Evolutionary conservation across 2,329 filamentous ascomycete genomes (phyloP).

Genomic region (Colletotrichum aenigma): DNA sequence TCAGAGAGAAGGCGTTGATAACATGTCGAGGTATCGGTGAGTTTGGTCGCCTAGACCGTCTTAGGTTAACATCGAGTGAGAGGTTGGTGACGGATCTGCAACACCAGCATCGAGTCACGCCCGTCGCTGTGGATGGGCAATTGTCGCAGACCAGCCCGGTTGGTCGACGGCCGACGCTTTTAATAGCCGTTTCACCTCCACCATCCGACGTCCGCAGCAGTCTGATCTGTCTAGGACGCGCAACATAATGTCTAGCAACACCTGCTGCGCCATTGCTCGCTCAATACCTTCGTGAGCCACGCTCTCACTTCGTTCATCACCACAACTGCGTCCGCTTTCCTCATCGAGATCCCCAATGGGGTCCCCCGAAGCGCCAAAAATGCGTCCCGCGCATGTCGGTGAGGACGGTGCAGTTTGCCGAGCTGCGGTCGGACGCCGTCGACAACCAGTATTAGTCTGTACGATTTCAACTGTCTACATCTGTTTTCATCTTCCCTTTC

Average conservation of each 20-base stretch:
- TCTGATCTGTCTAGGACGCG: neutral
- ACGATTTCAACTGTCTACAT: neutral
- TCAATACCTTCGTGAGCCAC: neutral
- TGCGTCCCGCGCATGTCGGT: neutral
- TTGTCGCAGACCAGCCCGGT: slow-evolving; percentile 10
- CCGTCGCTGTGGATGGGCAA: neutral
- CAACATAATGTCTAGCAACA: slow-evolving; percentile 5
- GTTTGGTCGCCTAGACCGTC: neutral
- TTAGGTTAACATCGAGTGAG: neutral
- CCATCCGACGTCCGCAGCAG: neutral
- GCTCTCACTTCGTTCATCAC: neutral
- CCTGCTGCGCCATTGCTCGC: slow-evolving; percentile 4
- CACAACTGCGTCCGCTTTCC: neutral
- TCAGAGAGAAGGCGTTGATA: neutral
- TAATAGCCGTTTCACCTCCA: slow-evolving; percentile 18
- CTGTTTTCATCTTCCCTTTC: neutral
- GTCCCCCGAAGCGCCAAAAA: neutral
- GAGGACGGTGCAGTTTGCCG: neutral
- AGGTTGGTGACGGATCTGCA: slow-evolving; percentile 13
- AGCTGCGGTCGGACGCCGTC: neutral
- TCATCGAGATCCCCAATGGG: neutral
- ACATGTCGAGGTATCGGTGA: neutral
- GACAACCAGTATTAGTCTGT: neutral
- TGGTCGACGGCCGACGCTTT: slow-evolving; percentile 12
- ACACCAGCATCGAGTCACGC: slow-evolving; percentile 14